phyloP scores from a whole-genome alignment of 768 basidiomycete species.

The Infundibulicybe gibba region DNA sequence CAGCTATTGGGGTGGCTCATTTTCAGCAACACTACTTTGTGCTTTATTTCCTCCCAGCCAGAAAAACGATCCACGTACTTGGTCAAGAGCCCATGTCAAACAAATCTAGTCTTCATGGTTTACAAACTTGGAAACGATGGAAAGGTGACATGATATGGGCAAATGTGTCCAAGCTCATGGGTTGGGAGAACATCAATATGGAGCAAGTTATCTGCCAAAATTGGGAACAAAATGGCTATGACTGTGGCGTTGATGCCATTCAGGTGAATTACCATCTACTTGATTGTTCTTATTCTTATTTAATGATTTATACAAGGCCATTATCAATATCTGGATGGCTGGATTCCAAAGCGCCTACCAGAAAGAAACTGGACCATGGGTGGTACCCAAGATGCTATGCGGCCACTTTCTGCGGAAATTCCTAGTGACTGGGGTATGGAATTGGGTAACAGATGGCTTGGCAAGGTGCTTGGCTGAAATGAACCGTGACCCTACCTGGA shows the following conservation, averaged over 20 bases:
- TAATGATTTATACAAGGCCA: no score
- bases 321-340: no score
- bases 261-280: background rate
- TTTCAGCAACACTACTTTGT: background rate
- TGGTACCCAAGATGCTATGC: no score
- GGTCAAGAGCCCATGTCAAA: background rate
- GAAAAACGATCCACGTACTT: background rate
- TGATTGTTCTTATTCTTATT: no score
- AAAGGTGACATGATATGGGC: background rate
- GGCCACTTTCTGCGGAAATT: no score
- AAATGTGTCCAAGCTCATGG: background rate
- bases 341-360: no score
- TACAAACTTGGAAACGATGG: background rate
- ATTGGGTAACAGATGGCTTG: no score
- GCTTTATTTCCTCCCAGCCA: background rate
- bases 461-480: no score
- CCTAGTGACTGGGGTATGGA: no score
- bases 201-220: background rate
- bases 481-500: no score
- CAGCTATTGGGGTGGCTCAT: no score
- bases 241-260: background rate
- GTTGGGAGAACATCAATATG: background rate
- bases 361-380: no score
- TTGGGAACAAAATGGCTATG: conserved; percentile 1
- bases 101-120: background rate